Evolutionary conservation across 1,139 yeast genomes (phyloP), one percentile per base, ranked within the genome.

Genomic region (Trichomonascaceae sp.): DNA sequence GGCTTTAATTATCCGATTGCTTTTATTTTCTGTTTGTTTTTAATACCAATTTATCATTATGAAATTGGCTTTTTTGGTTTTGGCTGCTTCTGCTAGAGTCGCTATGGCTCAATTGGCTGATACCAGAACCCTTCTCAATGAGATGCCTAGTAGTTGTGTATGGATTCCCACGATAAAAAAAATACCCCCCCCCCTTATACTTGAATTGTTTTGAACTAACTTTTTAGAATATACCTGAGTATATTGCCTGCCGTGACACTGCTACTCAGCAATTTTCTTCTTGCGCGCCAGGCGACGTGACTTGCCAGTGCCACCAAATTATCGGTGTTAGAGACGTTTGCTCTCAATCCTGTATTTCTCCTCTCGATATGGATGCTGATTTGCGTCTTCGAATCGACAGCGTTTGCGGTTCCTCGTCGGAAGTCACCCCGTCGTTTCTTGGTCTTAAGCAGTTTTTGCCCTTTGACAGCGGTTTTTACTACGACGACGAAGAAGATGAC

Each of bases 251-350:
- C 57, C 54, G 53, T 18, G 53, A 50, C 24, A 55, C 53, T 50
- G 64, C 61, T 10, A 53, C 43, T 9, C 45, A 43, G 6, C 60
- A 58, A 48, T 51, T 60, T 12, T 51, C 52, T 27, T 41, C 51
- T 2, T 65, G 68, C 47, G 55, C 60, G 18, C 54, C 61, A 3
- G 59, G 47, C 19, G 67, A 65, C 45, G 8, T 53, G 36, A 52
- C 53, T 19, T 67, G 70, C 56, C 63, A 61, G 45, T 64, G 66
- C 50, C 55, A 56, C 24, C 58, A 54, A 32, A 47, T 63, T 17
- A 50, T 57, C 46, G 62, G 59, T 9, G 45, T 63, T 17, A 48
- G 54, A 20, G 59, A 59, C 27, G 59, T 58, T 22, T 63, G 66
- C 47, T 54, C 63, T n/a, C 56, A 56, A 27, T 54, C 57, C 30